Conservation (phyloP, 768 basidiomycete genomes). For the Mycena sanguinolenta region DNA sequence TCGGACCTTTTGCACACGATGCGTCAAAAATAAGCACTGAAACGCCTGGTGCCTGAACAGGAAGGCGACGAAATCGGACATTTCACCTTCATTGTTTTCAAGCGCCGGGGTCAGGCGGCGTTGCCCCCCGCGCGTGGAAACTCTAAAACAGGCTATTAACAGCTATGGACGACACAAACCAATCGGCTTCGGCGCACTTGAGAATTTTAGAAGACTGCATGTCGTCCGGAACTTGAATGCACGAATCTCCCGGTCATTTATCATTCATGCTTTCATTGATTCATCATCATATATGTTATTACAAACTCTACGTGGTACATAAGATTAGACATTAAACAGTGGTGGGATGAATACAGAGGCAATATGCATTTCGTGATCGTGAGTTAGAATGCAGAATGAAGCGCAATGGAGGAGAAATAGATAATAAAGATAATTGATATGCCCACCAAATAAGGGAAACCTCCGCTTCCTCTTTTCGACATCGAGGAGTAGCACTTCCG, state of each 20-base stretch:
- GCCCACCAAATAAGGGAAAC: conserved; percentile 21
- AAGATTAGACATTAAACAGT: conserved; percentile 25
- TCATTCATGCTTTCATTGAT: neutral
- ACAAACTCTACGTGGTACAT: no score
- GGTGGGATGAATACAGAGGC: conserved; percentile 18
- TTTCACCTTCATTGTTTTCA: conserved; percentile 13
- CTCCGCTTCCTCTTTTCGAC: conserved; percentile 18
- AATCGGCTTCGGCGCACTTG: conserved; percentile 19
- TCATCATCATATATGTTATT: conserved; percentile 5
- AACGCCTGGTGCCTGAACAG: neutral
- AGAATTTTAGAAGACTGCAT: neutral
- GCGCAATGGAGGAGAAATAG: no score
- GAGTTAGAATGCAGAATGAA: no score
- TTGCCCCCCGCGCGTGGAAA: conserved; percentile 17
- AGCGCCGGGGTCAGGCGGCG: conserved; percentile 19
- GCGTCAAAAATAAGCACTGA: conserved; percentile 2
- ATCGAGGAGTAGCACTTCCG: conserved; percentile 9
- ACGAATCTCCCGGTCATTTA: neutral
- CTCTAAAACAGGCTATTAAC: conserved; percentile 17
- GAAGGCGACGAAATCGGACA: conserved; percentile 30
- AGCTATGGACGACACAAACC: conserved; percentile 6
- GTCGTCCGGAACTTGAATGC: neutral
- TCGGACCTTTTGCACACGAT: neutral
- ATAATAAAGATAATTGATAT: conserved; percentile 33
- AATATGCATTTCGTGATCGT: no score